Percentiles rank a stretch among this genome's conserved stretches.
Evolutionary conservation across 306 rosid genomes (phyloP).

Genomic region (Geum urbanum): DNA sequence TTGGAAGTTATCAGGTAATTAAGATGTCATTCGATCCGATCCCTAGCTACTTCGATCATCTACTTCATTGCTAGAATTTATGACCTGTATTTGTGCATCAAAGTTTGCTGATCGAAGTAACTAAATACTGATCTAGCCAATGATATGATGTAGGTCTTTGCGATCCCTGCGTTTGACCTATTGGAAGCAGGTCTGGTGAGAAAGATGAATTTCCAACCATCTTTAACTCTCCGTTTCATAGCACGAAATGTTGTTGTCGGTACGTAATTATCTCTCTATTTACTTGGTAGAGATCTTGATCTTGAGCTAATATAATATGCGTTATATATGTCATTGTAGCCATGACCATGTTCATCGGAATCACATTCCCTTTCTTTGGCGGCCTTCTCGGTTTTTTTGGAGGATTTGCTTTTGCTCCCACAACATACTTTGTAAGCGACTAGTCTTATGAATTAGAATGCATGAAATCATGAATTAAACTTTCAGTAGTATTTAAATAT

Average conservation of each 20-base stretch:
- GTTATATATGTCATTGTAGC: constrained; percentile 21
- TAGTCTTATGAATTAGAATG: not conserved
- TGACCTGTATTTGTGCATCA: no score
- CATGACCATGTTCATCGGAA: constrained; percentile 28
- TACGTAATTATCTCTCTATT: not conserved
- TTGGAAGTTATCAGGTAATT: constrained; percentile 40
- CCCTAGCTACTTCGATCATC: not conserved
- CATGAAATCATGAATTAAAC: not conserved
- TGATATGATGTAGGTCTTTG: constrained; percentile 24
- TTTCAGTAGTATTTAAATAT: not conserved
- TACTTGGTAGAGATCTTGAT: not conserved
- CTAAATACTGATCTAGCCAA: no score
- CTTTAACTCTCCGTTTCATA: constrained; percentile 25
- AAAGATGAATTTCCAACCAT: constrained; percentile 34
- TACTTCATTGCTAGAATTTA: not conserved
- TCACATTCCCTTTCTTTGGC: constrained; percentile 42
- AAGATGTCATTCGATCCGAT: no score
- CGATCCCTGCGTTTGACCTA: constrained; percentile 38
- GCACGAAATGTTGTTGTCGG: constrained; percentile 33
- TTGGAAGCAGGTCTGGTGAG: constrained; percentile 26
- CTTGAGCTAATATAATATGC: not conserved
- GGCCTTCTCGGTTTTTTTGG: constrained; percentile 44
- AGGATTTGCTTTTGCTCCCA: constrained; percentile 45
- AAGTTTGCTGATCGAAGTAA: no score
- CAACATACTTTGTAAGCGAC: constrained; percentile 34